A percentile compares a stretch with the other conserved stretches of the same genome.
phyloP scores from a whole-genome alignment of 2,329 filamentous ascomycete species.

The Phialocephala subalpina region DNA sequence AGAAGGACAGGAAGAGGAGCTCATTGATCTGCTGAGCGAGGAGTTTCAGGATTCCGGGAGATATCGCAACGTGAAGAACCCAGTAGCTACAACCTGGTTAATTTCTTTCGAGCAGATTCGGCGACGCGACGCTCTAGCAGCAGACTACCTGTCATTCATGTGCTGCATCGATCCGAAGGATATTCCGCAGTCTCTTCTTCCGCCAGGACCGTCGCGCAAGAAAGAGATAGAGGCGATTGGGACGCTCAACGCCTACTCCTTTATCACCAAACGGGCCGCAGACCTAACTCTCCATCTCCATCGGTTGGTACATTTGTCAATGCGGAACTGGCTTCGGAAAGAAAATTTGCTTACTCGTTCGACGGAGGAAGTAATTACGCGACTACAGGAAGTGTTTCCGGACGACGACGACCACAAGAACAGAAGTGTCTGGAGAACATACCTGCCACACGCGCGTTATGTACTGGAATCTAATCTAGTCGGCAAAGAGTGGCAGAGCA shows the following conservation, averaged over 20 bases:
- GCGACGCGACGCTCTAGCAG: slow-evolving; percentile 42
- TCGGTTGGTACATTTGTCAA: slow-evolving; percentile 33
- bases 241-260: too few relatives aligned
- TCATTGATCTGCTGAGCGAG: slow-evolving; percentile 44
- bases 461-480: slow-evolving; percentile 9
- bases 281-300: slow-evolving; percentile 30
- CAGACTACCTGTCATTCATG: slow-evolving; percentile 49
- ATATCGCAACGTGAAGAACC: slow-evolving; percentile 43
- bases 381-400: slow-evolving; percentile 31
- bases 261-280: slow-evolving; percentile 12
- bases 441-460: slow-evolving; percentile 25
- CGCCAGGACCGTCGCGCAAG: slow-evolving; percentile 24
- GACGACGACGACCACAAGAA: slow-evolving; percentile 24
- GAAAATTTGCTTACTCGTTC: slow-evolving; percentile 20
- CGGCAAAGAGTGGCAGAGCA: slow-evolving; percentile 7
- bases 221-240: slow-evolving; percentile 28
- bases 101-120: slow-evolving; percentile 52
- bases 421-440: slow-evolving; percentile 29
- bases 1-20: slow-evolving; percentile 41
- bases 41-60: slow-evolving; percentile 46
- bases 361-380: slow-evolving; percentile 21
- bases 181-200: slow-evolving; percentile 48
- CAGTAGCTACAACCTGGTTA: slow-evolving; percentile 35
- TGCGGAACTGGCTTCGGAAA: slow-evolving; percentile 30
- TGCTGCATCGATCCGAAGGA: slow-evolving; percentile 50